A percentile compares a stretch with the other conserved stretches of the same genome.
phyloP scores from a whole-genome alignment of 1,284 basidiomycete species.

The Cystobasidium pallidum region DNA sequence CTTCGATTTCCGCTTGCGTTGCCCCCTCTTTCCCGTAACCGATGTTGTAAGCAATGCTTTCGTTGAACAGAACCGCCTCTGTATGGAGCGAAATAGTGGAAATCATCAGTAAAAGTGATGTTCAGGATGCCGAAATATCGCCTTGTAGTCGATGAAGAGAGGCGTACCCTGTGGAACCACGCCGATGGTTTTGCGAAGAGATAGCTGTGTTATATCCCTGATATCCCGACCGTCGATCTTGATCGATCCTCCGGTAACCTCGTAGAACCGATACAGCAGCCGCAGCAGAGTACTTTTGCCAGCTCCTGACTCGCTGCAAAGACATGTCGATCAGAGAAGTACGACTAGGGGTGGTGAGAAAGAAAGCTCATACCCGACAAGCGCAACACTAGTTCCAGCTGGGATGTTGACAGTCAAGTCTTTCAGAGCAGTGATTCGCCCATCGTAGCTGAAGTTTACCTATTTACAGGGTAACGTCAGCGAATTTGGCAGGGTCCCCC shows the following conservation, averaged over 20 bases:
- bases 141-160: not conserved
- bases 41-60: constrained; percentile 57
- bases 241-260: constrained; percentile 69
- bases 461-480: not conserved
- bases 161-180: constrained; percentile 58
- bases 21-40: constrained; percentile 55
- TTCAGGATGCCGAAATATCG: not conserved
- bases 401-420: constrained; percentile 82
- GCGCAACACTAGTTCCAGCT: constrained; percentile 75
- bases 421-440: constrained; percentile 69
- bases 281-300: constrained; percentile 82
- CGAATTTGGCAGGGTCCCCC: constrained; percentile 42
- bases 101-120: no score
- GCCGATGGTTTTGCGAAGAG: constrained; percentile 71
- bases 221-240: constrained; percentile 81
- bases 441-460: constrained; percentile 75
- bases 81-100: no score
- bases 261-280: constrained; percentile 86
- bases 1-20: constrained; percentile 69
- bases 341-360: not conserved
- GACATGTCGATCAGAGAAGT: constrained; percentile 47
- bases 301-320: constrained; percentile 64
- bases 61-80: constrained; percentile 80
- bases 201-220: constrained; percentile 75
- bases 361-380: constrained; percentile 61